A percentile compares a stretch with the other conserved stretches of the same genome.
These are phyloP conservation scores for Penicillium angulare DNA, from an alignment of 495 filamentous ascomycete genomes.

Conservation along the genomic window DNA sequence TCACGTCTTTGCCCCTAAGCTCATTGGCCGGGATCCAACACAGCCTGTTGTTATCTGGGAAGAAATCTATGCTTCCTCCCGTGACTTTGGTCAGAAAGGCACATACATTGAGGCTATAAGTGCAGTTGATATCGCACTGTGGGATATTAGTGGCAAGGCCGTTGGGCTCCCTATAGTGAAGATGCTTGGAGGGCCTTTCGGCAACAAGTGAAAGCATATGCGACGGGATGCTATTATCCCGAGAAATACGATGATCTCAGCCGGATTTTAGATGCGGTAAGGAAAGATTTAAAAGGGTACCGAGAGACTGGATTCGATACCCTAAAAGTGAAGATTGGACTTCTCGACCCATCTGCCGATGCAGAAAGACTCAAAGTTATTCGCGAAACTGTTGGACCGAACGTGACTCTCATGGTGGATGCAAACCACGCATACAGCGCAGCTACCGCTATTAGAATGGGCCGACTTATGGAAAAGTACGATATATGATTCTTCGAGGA, in stretches of 20 bases:
- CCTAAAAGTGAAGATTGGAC: background rate
- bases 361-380: background rate
- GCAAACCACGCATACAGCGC: background rate
- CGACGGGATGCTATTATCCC: background rate
- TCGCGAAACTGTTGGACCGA: background rate
- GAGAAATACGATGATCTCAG: background rate
- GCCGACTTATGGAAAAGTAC: background rate
- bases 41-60: background rate
- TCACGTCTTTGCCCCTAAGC: background rate
- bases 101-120: background rate
- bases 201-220: background rate
- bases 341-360: background rate
- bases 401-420: background rate
- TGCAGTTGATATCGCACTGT: background rate
- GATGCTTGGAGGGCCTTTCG: background rate
- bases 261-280: background rate
- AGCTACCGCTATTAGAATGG: background rate
- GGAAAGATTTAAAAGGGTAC: background rate
- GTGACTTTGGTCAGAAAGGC: background rate
- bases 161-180: slow-evolving; percentile 1
- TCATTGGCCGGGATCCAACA: background rate
- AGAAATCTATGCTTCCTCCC: background rate
- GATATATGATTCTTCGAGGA: background rate
- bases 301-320: background rate
- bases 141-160: slow-evolving; percentile 1